Evolutionary conservation across 441 rosid species (phyloP).

Genomic region (Jatropha multifida): DNA sequence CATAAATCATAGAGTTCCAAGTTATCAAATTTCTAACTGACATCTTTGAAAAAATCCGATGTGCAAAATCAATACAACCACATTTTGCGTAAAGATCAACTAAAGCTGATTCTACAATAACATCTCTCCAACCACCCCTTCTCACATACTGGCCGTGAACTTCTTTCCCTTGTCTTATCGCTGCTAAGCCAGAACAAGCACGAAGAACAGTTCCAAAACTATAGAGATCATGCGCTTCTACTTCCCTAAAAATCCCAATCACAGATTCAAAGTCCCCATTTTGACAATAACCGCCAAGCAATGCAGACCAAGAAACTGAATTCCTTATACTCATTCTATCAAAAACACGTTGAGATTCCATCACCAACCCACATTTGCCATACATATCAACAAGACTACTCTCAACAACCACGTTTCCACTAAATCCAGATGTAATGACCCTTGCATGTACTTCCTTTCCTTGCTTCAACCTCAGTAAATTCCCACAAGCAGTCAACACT

Average conservation of each 20-base stretch:
- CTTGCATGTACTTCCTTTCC: conserved; percentile 77
- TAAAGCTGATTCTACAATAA: conserved; percentile 80
- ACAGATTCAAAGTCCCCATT: conserved; percentile 56
- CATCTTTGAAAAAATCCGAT: conserved; percentile 49
- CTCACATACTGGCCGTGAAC: conserved; percentile 78
- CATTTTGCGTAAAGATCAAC: conserved; percentile 85
- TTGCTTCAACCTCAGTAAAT: conserved; percentile 59
- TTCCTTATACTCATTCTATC: conserved; percentile 65
- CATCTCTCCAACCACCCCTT: conserved; percentile 65
- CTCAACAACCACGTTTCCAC: conserved; percentile 60
- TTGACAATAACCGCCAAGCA: conserved; percentile 81
- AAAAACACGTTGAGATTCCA: conserved; percentile 59
- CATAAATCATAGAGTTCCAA: conserved; percentile 82
- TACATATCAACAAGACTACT: conserved; percentile 92
- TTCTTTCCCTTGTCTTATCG: conserved; percentile 72
- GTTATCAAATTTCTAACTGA: conserved; percentile 56
- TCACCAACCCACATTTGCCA: conserved; percentile 65
- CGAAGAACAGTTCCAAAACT: conserved; percentile 81
- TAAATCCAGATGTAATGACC: conserved; percentile 47
- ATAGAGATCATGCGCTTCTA: conserved; percentile 58
- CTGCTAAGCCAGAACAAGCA: conserved; percentile 79
- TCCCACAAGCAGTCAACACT: conserved; percentile 76
- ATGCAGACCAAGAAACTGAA: conserved; percentile 68
- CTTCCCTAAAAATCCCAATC: conserved; percentile 52
- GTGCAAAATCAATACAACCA: conserved; percentile 60